These are phyloP conservation scores for Talaromyces sp. DNA, from an alignment of 2,329 filamentous ascomycete species.

Conservation along the genomic window DNA sequence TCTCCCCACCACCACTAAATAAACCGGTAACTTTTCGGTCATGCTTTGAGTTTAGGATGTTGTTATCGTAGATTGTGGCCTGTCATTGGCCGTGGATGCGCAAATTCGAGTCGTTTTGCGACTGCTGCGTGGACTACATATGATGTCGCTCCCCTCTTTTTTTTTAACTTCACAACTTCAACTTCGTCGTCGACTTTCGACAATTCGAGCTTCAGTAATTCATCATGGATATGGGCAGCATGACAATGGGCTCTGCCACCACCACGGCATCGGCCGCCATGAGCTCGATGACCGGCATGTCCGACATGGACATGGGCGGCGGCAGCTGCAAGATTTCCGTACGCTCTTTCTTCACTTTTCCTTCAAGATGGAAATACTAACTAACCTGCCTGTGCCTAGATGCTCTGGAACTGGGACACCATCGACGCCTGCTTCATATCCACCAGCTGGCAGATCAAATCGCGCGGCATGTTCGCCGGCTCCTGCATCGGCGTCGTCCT, in stretches of 20 bases:
- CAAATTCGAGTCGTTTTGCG: not conserved
- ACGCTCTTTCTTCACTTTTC: slow-evolving; percentile 6
- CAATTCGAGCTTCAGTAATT: not conserved
- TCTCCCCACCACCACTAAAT: not conserved
- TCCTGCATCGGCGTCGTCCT: slow-evolving; percentile 73
- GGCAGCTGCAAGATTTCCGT: slow-evolving; percentile 29
- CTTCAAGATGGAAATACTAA: not conserved
- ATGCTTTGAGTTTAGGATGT: not conserved
- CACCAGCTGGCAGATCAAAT: slow-evolving; percentile 64
- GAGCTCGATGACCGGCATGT: slow-evolving; percentile 11
- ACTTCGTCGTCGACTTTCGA: not conserved
- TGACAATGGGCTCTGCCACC: not conserved
- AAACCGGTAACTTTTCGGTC: not conserved
- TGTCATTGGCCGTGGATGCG: not conserved
- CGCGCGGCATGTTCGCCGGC: slow-evolving; percentile 68
- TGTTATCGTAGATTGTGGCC: not conserved
- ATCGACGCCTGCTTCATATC: slow-evolving; percentile 69
- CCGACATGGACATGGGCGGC: slow-evolving; percentile 16
- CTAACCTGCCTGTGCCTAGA: slow-evolving; percentile 43
- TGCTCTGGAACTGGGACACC: slow-evolving; percentile 77
- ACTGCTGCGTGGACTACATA: not conserved
- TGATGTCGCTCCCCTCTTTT: not conserved
- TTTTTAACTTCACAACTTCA: not conserved
- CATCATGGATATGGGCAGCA: slow-evolving; percentile 4
- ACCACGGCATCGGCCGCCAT: slow-evolving; percentile 5